Evolutionary conservation across 2,329 filamentous ascomycete species (phyloP).

Genomic region (Exutisphaerella laricina): DNA sequence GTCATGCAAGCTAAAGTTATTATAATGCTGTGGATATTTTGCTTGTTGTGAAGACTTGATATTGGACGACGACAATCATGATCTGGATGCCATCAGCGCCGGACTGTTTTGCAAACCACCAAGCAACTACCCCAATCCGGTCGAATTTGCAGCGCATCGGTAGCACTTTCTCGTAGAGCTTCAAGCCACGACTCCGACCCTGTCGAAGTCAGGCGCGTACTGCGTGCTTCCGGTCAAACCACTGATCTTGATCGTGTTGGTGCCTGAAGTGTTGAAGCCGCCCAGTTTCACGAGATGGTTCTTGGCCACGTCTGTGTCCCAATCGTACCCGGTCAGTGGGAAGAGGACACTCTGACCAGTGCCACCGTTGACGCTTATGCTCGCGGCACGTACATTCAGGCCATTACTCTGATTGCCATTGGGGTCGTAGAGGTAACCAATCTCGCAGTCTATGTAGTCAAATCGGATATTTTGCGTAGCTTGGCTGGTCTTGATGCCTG

Average conservation of each 20-base stretch:
- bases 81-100: too few species aligned
- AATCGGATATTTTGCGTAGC: constrained; percentile 33
- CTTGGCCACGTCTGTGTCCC: constrained; percentile 31
- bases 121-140: too few species aligned
- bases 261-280: constrained; percentile 22
- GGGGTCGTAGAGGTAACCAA: constrained; percentile 29
- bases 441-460: constrained; percentile 40
- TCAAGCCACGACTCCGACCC: constrained; percentile 21
- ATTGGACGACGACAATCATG: too few species aligned
- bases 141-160: not conserved
- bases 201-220: constrained; percentile 29
- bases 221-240: constrained; percentile 19
- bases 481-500: constrained; percentile 25
- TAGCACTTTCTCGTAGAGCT: not conserved
- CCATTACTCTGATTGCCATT: constrained; percentile 14
- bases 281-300: constrained; percentile 23
- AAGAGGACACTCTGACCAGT: constrained; percentile 34
- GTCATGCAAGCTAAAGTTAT: too few species aligned
- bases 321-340: constrained; percentile 38
- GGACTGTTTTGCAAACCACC: too few species aligned
- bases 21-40: too few species aligned
- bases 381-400: constrained; percentile 35
- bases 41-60: too few species aligned
- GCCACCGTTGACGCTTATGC: constrained; percentile 36
- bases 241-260: constrained; percentile 26